Percentiles rank a stretch among this genome's conserved stretches.
Conservation (phyloP, 345 rosid species). For the Alliaria petiolata region DNA sequence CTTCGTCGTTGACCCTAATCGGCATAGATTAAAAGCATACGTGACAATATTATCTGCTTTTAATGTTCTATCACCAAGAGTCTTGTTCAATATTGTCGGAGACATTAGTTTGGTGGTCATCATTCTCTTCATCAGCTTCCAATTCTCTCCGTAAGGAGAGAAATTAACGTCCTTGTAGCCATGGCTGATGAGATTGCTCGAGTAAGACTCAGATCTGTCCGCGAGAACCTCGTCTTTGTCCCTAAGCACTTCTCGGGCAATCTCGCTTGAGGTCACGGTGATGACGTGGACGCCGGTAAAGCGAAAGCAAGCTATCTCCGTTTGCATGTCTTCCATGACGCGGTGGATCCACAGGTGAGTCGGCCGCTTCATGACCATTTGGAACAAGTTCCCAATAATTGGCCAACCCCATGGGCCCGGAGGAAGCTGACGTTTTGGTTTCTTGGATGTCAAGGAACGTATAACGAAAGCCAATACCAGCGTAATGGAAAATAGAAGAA, state of each 20-base stretch:
- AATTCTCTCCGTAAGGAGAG: background rate
- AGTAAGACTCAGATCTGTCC: slow-evolving; percentile 12
- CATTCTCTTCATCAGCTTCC: slow-evolving; percentile 29
- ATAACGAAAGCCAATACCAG: background rate
- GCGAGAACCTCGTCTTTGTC: slow-evolving; percentile 24
- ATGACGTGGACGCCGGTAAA: slow-evolving; percentile 4
- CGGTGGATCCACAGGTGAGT: slow-evolving; percentile 15
- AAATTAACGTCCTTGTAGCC: slow-evolving; percentile 15
- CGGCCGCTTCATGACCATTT: background rate
- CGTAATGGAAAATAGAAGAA: background rate
- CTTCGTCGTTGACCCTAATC: background rate
- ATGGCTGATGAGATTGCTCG: background rate
- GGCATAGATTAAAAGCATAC: slow-evolving; percentile 8
- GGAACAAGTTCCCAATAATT: slow-evolving; percentile 9
- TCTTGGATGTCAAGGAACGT: background rate
- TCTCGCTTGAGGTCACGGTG: slow-evolving; percentile 16
- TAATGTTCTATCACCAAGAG: slow-evolving; percentile 9
- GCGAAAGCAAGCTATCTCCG: slow-evolving; percentile 19
- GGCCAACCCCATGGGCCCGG: slow-evolving; percentile 12
- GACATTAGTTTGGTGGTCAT: slow-evolving; percentile 16
- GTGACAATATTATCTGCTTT: slow-evolving; percentile 27
- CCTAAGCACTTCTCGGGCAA: slow-evolving; percentile 24
- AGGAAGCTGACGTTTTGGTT: slow-evolving; percentile 11
- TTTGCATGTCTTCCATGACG: slow-evolving; percentile 15
- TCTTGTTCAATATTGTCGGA: background rate